Evolutionary conservation across 495 filamentous ascomycete genomes (phyloP), one percentile per base, ranked within the genome.

Genomic region (Podospora australis): DNA sequence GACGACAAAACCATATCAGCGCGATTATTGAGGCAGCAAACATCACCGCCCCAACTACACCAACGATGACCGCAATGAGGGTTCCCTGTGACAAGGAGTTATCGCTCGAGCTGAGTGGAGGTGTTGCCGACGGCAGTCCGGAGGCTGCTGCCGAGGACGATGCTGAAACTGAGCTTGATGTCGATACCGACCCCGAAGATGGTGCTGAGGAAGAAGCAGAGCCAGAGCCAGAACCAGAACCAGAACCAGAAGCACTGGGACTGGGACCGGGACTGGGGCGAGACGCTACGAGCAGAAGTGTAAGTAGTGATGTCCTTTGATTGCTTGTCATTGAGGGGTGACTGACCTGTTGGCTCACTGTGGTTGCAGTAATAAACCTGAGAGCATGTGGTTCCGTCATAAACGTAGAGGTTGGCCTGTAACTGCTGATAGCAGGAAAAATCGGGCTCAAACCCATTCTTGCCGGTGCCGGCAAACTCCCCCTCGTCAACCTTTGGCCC

Each of bases 291-390:
- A n/a, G n/a, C n/a, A n/a, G n/a, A n/a, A 10, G 34, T 36, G 34
- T 36, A 7, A 36, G 34, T 36, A 16, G n/a, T 16, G 13, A 36
- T 6, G 11, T 16, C 17, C 17, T 30, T 30, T 30, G n/a, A 7
- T 30, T 6, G n/a, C 13, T 30, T 30, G 7, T 30, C 5, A n/a
- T 36, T 10, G 13, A 2, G 14, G 14, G n/a, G 24, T n/a, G 3
- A 58, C 63, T 49, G 28, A 67, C 64, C 20, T 2, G 65, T 55
- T 10, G 51, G 39, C 0, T 39, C 11, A 9, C 51, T 34, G 17
- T 70, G 67, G 32, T 66, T 62, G 42, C 69, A 72, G n/a, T 60
- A 53, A 38, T 70, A 70, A 11, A 58, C 41, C 38, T 60, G 55
- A 13, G 52, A 56, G 46, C 69, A 72, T 5, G 45, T 42, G 6